Conservation (phyloP, 2,329 filamentous ascomycete genomes). For the Sporothrix schenckii region DNA sequence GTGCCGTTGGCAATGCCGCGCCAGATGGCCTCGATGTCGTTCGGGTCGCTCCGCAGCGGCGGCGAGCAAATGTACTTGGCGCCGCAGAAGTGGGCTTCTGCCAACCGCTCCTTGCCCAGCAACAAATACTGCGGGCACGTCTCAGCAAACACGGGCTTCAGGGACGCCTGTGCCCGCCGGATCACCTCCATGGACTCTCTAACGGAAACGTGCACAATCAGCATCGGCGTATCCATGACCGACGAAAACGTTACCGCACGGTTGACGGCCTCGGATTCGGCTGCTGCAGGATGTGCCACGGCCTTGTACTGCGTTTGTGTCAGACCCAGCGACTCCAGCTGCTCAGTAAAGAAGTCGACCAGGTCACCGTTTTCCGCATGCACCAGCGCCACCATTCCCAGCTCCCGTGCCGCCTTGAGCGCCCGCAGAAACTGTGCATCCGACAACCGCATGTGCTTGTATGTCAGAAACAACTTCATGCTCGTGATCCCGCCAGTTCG, state of each 20-base stretch:
- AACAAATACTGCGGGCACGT: conserved; percentile 62
- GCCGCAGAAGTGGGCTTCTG: conserved; percentile 41
- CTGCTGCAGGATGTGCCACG: conserved; percentile 49
- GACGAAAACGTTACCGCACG: conserved; percentile 54
- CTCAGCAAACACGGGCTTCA: conserved; percentile 57
- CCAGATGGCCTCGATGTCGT: conserved; percentile 57
- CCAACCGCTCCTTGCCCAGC: conserved; percentile 47
- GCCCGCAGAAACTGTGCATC: conserved; percentile 55
- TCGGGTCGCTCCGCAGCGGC: conserved; percentile 49
- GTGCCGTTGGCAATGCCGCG: conserved; percentile 55
- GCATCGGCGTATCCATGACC: conserved; percentile 52
- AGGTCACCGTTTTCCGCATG: conserved; percentile 69
- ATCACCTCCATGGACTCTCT: conserved; percentile 53
- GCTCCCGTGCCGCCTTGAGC: conserved; percentile 51
- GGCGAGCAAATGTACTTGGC: conserved; percentile 59
- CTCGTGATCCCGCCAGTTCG: conserved; percentile 48
- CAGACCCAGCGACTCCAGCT: conserved; percentile 38
- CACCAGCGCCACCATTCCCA: conserved; percentile 58
- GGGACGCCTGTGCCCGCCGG: conserved; percentile 53
- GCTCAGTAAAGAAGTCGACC: conserved; percentile 41
- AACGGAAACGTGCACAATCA: conserved; percentile 57
- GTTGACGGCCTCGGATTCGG: conserved; percentile 53
- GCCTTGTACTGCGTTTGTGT: conserved; percentile 51
- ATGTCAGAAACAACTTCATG: conserved; percentile 58
- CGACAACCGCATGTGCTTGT: conserved; percentile 51